Conservation (phyloP, 2,329 filamentous ascomycete species). For the Xylaria sp. region DNA sequence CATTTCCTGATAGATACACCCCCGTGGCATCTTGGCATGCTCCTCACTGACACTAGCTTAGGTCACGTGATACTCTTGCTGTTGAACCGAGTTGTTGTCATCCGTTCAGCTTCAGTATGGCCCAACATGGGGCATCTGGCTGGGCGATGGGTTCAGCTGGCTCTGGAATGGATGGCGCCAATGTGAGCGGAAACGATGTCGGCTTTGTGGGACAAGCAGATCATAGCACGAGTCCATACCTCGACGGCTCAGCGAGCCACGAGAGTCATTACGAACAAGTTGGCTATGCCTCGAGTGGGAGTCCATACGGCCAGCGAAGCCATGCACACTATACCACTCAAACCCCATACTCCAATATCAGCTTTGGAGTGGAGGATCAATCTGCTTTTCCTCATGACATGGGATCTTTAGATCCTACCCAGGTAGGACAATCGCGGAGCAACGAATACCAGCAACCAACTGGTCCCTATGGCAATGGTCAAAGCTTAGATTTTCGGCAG, state of each 20-base stretch:
- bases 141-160: conserved; percentile 28
- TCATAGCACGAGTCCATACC: conserved; percentile 24
- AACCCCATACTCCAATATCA: conserved; percentile 26
- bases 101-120: conserved; percentile 27
- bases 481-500: conserved; percentile 29
- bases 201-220: conserved; percentile 29
- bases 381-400: conserved; percentile 20
- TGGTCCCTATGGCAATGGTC: conserved; percentile 26
- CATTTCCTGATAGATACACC: conserved; percentile 25
- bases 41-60: conserved; percentile 29
- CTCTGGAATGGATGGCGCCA: conserved; percentile 19
- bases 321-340: conserved; percentile 28
- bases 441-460: conserved; percentile 27
- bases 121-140: conserved; percentile 34
- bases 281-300: conserved; percentile 17
- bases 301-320: conserved; percentile 27
- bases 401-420: conserved; percentile 19
- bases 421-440: conserved; percentile 17
- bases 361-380: conserved; percentile 25
- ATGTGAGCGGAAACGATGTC: conserved; percentile 2
- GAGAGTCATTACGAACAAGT: conserved; percentile 25
- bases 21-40: conserved; percentile 24
- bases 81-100: conserved; percentile 10
- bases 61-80: conserved; percentile 34
- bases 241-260: conserved; percentile 19